These are phyloP conservation scores for Lycium ferocissimum DNA, from an alignment of 257 asterid genomes.

Conservation along the genomic window DNA sequence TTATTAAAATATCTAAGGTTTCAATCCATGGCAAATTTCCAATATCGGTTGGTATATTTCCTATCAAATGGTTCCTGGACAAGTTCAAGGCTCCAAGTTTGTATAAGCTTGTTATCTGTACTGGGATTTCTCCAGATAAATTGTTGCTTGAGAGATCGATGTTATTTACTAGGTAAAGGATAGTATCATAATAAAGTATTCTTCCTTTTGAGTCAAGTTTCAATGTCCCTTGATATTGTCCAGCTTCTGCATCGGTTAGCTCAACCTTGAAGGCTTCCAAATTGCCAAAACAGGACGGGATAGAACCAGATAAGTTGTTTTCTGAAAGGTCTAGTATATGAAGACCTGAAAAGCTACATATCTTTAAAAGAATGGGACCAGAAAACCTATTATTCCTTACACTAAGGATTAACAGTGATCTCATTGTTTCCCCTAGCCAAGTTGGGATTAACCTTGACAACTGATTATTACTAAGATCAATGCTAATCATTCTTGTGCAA, in stretches of 20 bases:
- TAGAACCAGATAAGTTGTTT: slow-evolving; percentile 36
- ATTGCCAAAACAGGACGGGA: slow-evolving; percentile 43
- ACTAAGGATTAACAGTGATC: slow-evolving; percentile 40
- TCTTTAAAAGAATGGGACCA: slow-evolving; percentile 37
- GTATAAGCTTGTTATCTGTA: slow-evolving; percentile 32
- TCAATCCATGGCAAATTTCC: slow-evolving; percentile 36
- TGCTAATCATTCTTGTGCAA: slow-evolving; percentile 34
- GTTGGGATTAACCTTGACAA: slow-evolving; percentile 42
- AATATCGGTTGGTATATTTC: slow-evolving; percentile 36
- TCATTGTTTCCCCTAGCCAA: slow-evolving; percentile 43
- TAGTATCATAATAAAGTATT: slow-evolving; percentile 27
- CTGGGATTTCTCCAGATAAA: slow-evolving; percentile 43
- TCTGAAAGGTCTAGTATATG: slow-evolving; percentile 43
- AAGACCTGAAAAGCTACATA: slow-evolving; percentile 40
- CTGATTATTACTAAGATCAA: slow-evolving; percentile 45
- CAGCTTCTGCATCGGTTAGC: slow-evolving; percentile 16
- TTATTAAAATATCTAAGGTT: slow-evolving; percentile 41
- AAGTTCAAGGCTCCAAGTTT: slow-evolving; percentile 43
- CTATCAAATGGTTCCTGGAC: slow-evolving; percentile 45
- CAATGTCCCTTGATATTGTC: slow-evolving; percentile 27
- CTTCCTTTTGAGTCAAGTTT: slow-evolving; percentile 42
- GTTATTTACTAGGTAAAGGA: slow-evolving; percentile 43
- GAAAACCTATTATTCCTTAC: slow-evolving; percentile 38
- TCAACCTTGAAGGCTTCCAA: slow-evolving; percentile 38
- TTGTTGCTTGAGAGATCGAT: slow-evolving; percentile 43